Evolutionary conservation across 2,329 filamentous ascomycete species (phyloP), one percentile per base, ranked within the genome.

Genomic region (Coniochaeta sp.): DNA sequence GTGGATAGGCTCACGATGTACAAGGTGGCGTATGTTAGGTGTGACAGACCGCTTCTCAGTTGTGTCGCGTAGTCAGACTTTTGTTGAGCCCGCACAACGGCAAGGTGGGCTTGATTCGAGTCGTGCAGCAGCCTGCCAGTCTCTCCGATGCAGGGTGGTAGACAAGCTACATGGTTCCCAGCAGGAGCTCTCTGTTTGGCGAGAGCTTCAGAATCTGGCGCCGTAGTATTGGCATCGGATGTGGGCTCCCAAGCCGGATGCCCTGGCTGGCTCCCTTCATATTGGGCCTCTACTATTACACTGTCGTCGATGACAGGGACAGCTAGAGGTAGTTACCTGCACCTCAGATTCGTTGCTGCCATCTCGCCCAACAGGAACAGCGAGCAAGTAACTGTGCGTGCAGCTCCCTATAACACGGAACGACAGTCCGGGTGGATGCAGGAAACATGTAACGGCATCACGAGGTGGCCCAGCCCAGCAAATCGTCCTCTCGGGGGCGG

Each of bases 391-490:
- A n/a, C 4, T 28, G 18, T 31, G n/a, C n/a, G 24, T 48, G 45
- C 45, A 48, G 26, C 45, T 31, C 24, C 45, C 28, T 31, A 31
- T 18, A 31, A 48, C 30, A 14, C 45, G 45, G 14, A 28, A 31
- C 28, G 10, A 31, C 10, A 48, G 45, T 28, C 45, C 18, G 45
- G 45, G 26, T 48, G 45, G 16, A 48, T 48, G 45, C 45, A 48
- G 45, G 45, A 28, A 31, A 18, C n/a, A 48, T 48, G 45, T 22
- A 48, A 42, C 24, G 45, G 26, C 24, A 48, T 48, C 45, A 48
- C 45, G 45, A 18, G 45, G 38, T 22, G 18, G 38, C 20, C 22
- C 22, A 22, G 9, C 38, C 26, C 38, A 42, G 38, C 38, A 42
- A 42, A 42, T 42, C 38, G 38, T n/a, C n/a, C n/a, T n/a, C n/a